Conservation (phyloP, 805 yeast genomes). For the Yarrowia deformans region DNA sequence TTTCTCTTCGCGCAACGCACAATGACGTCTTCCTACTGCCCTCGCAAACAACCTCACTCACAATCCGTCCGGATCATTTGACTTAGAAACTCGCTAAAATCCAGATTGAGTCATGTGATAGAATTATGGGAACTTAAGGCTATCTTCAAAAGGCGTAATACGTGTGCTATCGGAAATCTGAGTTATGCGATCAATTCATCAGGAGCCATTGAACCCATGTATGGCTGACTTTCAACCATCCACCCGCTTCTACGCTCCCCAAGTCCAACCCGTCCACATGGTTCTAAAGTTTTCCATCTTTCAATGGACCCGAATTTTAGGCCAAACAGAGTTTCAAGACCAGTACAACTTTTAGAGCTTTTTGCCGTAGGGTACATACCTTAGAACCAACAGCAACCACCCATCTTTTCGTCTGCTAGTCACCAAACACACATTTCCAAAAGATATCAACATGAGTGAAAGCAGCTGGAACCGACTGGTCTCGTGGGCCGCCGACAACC, state of each 20-base stretch:
- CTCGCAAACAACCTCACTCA: no score
- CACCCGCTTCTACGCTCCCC: not conserved
- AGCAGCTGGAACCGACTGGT: slow-evolving; percentile 39
- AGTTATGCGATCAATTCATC: no score
- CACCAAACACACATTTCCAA: not conserved
- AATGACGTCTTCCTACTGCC: not conserved
- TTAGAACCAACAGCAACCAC: not conserved
- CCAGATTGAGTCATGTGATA: not conserved
- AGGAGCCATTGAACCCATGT: not conserved
- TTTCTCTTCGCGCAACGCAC: not conserved
- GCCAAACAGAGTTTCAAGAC: slow-evolving; percentile 15
- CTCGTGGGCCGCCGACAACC: slow-evolving; percentile 39
- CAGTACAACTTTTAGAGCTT: slow-evolving; percentile 16
- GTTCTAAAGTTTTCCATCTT: slow-evolving; percentile 34
- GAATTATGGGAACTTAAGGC: not conserved
- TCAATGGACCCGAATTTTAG: not conserved
- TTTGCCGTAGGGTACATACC: not conserved
- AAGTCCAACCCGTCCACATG: not conserved
- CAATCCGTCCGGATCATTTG: slow-evolving; percentile 4
- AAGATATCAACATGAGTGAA: slow-evolving; percentile 12
- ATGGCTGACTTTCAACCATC: no score
- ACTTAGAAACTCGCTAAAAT: slow-evolving; percentile 5
- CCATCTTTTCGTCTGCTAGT: not conserved
- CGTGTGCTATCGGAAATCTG: no score
- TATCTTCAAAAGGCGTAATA: not conserved